Conservation (phyloP, 1,284 basidiomycete genomes). For the Tausonia pullulans region DNA sequence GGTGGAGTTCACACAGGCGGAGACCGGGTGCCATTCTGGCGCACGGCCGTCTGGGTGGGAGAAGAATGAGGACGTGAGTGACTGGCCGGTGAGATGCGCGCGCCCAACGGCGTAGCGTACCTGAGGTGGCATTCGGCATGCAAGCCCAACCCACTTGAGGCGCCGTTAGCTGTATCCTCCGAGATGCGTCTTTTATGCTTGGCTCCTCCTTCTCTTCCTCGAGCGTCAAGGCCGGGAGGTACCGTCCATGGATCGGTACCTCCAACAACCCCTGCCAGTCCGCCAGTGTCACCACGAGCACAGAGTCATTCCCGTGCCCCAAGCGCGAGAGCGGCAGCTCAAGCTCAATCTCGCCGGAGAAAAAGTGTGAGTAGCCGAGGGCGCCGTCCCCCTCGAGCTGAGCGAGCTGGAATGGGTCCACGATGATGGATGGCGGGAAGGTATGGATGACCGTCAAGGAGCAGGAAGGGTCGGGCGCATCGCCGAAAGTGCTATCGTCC, state of each 20-base stretch:
- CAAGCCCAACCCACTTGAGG: not conserved
- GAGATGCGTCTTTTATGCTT: not conserved
- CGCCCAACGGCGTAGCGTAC: no score
- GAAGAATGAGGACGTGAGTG: not conserved
- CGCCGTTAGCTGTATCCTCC: not conserved
- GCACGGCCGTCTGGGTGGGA: not conserved
- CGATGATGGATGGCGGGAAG: not conserved
- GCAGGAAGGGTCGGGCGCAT: not conserved
- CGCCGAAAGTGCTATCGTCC: not conserved
- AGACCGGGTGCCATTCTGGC: no score
- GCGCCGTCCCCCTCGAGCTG: constrained; percentile 1
- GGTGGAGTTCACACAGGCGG: not conserved
- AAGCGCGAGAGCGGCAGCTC: not conserved
- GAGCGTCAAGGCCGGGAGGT: not conserved
- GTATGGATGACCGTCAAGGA: not conserved
- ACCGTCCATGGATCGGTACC: not conserved
- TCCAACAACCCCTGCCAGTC: not conserved
- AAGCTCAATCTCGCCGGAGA: constrained; percentile 2
- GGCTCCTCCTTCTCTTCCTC: not conserved
- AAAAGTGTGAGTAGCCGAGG: not conserved
- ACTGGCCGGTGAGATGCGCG: not conserved
- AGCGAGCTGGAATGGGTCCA: constrained; percentile 4
- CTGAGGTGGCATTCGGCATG: no score
- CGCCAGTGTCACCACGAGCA: not conserved
- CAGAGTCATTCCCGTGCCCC: not conserved